Conservation (phyloP, 2,329 filamentous ascomycete genomes). For the Ophiostoma pallidulum region DNA sequence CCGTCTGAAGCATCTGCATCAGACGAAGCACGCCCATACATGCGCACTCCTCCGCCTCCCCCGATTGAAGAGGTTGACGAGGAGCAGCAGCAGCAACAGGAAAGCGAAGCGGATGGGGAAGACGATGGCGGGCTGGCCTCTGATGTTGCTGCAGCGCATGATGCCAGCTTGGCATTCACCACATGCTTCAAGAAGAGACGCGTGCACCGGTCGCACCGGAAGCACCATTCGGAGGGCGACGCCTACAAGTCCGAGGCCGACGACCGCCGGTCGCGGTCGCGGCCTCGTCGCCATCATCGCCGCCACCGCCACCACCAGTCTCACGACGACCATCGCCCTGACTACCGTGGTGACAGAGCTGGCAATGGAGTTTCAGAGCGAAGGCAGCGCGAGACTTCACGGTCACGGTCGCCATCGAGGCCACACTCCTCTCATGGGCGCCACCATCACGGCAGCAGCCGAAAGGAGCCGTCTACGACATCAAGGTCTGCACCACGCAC, state of each 20-base stretch:
- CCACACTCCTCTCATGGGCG: constrained; percentile 2
- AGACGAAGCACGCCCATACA: background rate
- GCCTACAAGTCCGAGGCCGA: constrained; percentile 20
- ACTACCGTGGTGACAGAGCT: background rate
- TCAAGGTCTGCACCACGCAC: background rate
- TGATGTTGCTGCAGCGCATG: constrained; percentile 26
- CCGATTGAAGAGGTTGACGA: constrained; percentile 20
- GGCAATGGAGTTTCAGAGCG: too few species aligned
- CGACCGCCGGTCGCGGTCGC: constrained; percentile 12
- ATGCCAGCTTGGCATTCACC: constrained; percentile 31
- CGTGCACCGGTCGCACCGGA: constrained; percentile 28
- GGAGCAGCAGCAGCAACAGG: constrained; percentile 17
- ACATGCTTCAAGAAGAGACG: constrained; percentile 41
- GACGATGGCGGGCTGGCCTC: constrained; percentile 24
- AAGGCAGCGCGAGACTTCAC: background rate
- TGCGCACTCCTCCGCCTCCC: constrained; percentile 10
- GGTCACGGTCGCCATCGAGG: constrained; percentile 7
- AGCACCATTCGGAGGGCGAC: constrained; percentile 27
- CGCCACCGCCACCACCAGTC: constrained; percentile 15
- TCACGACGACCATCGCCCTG: constrained; percentile 12
- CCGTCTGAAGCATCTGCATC: constrained; percentile 2
- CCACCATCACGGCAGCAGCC: constrained; percentile 5
- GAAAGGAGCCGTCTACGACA: constrained; percentile 3
- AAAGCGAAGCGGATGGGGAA: constrained; percentile 18
- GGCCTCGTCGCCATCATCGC: constrained; percentile 16